Base-by-base conservation (phyloP, 345 rosid genomes). In the Gynandropsis gynandra region DNA sequence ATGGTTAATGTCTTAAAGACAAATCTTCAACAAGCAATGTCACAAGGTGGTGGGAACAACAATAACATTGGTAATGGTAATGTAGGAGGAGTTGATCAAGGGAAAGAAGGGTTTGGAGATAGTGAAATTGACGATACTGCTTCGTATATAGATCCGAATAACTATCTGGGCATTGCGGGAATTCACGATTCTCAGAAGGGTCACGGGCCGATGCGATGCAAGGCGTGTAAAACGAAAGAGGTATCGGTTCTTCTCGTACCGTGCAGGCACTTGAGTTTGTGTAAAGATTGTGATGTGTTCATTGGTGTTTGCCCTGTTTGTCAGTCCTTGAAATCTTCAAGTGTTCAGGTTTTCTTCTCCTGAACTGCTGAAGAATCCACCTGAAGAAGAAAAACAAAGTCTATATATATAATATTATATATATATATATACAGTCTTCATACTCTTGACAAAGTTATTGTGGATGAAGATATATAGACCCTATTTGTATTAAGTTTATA, bases 61-160 rank as follows among this genome's bases (percentile, higher is more conserved):
- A n/a, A n/a, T 19, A 80, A 55, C 44, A 41, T 40, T 42, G 47
- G 29, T 47, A 47, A 47, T 33, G 52, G 1, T 12, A 14, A 8
- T 29, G 61, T 53, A 39, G 37, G 42, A 41, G 12, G 17, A 16
- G 62, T 33, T 56, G 57, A 75, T 31, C 90, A 80, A 66, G 78
- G 71, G 40, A 76, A 81, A 71, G 97, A 88, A 82, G 90, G 95
- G 63, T 81, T 80, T 43, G 95, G 97, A 37, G 97, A 88, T 42
- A 84, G 80, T 15, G 97, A 84, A 64, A 68, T 76, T 10, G 92
- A 87, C 58, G 88, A 82, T 45, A 76, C 92, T 16, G 80, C 82
- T 33, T 88, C 95, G 1, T 80, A 71, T 65, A 56, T 73, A 13
- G 74, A 74, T 62, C 69, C 79, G 9, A 76, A 61, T 72, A 72